Base-by-base conservation (phyloP, 345 rosid genomes). In the Eucalyptus cladocalyx region DNA sequence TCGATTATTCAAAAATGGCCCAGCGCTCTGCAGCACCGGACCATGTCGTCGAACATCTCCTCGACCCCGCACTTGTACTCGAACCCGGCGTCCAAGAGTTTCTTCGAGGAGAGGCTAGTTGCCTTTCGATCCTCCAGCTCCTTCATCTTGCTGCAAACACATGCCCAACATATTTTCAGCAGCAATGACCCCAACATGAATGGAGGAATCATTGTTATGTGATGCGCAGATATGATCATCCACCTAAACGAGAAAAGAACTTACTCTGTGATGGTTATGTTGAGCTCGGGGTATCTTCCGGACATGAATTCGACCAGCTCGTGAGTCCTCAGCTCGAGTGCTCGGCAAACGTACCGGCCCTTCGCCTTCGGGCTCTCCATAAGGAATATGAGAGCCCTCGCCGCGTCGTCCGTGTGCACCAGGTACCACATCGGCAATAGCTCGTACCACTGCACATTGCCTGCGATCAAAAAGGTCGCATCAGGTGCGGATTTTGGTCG, bases 61-160 rank as follows among this genome's bases (percentile, higher is more conserved):
- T 69, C 88, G 42, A 89, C 9, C 28, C 94, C 94, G 37, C 91
- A 89, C 90, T 91, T 93, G 86, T 89, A 93, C 42, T 93, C 88
- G 49, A 95, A 94, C 9, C 97, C 96, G 48, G 30, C 88, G 88
- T 91, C 91, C 89, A 89, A 48, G 87, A 95, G 90, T 90, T 93
- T 95, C 93, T 90, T 92, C 26, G 96, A 89, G 10, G 94, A 95
- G 24, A 92, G 47, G 47, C 80, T 86, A 7, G 11, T n/a, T 0
- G 40, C 87, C 21, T 86, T 28, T 6, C 0, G 34, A 86, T 86
- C 42, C 87, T 86, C 49, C 37, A 37, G 3, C 37, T 48, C 87
- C 87, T 8, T 86, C 54, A 86, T 86, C n/a, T 86, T 86, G 56
- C 56, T 86, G 87, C 87, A 86, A 49, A 86, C 56, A 49, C 87